Percentiles rank a stretch among this genome's conserved stretches.
Conservation (phyloP, 2,329 filamentous ascomycete genomes). For the Xylariaceae sp. region DNA sequence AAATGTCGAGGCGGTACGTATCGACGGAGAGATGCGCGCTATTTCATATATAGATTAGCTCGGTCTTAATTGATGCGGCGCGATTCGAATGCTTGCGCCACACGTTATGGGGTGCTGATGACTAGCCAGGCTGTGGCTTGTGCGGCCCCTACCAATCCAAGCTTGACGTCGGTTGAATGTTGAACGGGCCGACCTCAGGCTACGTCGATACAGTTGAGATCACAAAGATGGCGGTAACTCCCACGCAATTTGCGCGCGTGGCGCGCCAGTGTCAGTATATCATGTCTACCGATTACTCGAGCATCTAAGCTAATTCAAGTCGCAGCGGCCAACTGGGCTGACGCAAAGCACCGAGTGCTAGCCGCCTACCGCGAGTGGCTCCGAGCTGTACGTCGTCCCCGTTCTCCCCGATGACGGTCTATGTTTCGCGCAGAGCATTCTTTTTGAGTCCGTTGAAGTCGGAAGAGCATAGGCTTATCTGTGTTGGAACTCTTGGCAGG, state of each 20-base stretch:
- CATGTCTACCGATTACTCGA: neutral
- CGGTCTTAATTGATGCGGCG: neutral
- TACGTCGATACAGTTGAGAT: constrained; percentile 33
- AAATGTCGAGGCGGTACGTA: neutral
- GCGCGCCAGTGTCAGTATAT: constrained; percentile 66
- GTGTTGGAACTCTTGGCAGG: constrained; percentile 48
- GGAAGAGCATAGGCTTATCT: constrained; percentile 8
- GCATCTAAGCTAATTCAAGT: constrained; percentile 31
- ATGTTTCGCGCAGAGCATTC: too few species aligned
- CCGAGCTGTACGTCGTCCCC: constrained; percentile 68
- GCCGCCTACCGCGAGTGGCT: constrained; percentile 93
- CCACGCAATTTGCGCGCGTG: constrained; percentile 82
- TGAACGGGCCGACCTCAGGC: constrained; percentile 24
- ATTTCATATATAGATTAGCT: neutral
- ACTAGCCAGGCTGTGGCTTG: constrained; percentile 26
- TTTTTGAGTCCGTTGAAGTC: neutral
- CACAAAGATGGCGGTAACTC: constrained; percentile 75
- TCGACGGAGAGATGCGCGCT: neutral
- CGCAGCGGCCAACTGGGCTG: constrained; percentile 78
- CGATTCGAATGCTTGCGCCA: constrained; percentile 7
- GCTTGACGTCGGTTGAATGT: constrained; percentile 31
- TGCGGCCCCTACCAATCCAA: constrained; percentile 10
- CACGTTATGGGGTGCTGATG: constrained; percentile 5
- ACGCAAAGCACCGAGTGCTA: constrained; percentile 83
- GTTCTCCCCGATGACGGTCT: neutral